Evolutionary conservation across 2,329 filamentous ascomycete species (phyloP), one percentile per base, ranked within the genome.

Genomic region (Xylariaceae sp.): DNA sequence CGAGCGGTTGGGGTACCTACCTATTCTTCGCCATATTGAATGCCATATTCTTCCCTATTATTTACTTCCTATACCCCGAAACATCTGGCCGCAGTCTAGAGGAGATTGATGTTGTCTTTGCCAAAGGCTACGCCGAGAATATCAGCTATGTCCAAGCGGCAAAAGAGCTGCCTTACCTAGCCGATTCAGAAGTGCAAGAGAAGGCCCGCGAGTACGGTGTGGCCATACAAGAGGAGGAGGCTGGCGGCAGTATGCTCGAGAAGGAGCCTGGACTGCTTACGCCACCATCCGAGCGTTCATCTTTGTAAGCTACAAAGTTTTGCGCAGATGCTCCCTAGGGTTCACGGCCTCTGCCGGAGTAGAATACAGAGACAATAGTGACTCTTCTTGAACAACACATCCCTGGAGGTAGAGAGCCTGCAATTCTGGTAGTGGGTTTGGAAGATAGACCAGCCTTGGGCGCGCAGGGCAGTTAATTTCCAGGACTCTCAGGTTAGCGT

Each of bases 91-190:
- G 80, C 35, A 76, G 72, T 21, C 69, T 83, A 26, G 80, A 84
- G 64, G 80, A 84, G 67, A 83, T 83, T 40, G 80, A 83, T 58
- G 75, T 76, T 18, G 81, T 84, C 42, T 85, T 85, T 53, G 81
- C 77, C 64, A 85, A 85, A 72, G 81, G 81, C 7, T 76, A 75
- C 58, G 61, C 74, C 29, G 83, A 86, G 68, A 79, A 82, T 4
- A 85, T 83, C 5, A 81, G 76, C n/a, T 85, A 85, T 57, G 83
- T 86, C 49, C 73, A 75, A 61, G 83, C 83, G 3, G 79, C 81
- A 45, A 73, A 79, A 57, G 76, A 85, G 45, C 69, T 87, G 45
- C 83, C 83, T 0, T 75, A 74, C 54, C 70, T 86, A 2, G 68
- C 72, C 10, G 74, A 76, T 3, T 68, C 72, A n/a, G 79, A 84